Evolutionary conservation across 2,329 filamentous ascomycete species (phyloP), one percentile per base, ranked within the genome.

Genomic region (Diaporthe humulicola): DNA sequence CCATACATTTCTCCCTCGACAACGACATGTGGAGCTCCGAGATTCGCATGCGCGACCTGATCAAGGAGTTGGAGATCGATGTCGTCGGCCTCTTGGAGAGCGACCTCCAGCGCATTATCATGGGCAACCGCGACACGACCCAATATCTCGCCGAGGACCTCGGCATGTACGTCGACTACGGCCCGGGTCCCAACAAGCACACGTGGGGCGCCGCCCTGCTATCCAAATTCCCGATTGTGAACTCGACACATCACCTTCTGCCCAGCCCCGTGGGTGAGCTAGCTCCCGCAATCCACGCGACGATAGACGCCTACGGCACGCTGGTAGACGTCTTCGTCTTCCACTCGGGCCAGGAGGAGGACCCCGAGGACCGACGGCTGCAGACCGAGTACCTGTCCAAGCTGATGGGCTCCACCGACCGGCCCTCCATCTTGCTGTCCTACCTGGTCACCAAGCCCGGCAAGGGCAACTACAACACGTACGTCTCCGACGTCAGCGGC

Each of bases 21-120:
- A 98, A 99, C 80, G 94, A 98, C 83, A 98, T 98, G 96, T 98
- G 95, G 95, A 96, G 95, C 14, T 98, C 96, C 0, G 97, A 99
- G 84, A 92, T 94, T 79, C 95, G 97, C 77, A 97, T 98, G 92
- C 93, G 95, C 74, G 93, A 98, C 86, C 88, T 98, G 19, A 93
- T 98, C 84, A 92, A 95, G 81, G 97, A 98, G 80, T 87, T 98
- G n/a, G 97, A 99, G 84, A 87, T 99, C n/a, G 97, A 99, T 81
- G 95, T 99, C 7, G 90, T 99, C 61, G 97, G 97, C n/a, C 90
- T 99, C 28, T 89, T 99, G 0, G 97, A 99, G 84, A 94, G 93
- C 0, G 97, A 99, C 82, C 90, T 95, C 48, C 97, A 99, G 86
- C 94, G 96, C 79, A 98, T 99, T 85, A 99, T 99, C 87, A 99